Evolutionary conservation across 2,329 filamentous ascomycete species (phyloP), one percentile per base, ranked within the genome.

Genomic region (Calonectria henricotiae): DNA sequence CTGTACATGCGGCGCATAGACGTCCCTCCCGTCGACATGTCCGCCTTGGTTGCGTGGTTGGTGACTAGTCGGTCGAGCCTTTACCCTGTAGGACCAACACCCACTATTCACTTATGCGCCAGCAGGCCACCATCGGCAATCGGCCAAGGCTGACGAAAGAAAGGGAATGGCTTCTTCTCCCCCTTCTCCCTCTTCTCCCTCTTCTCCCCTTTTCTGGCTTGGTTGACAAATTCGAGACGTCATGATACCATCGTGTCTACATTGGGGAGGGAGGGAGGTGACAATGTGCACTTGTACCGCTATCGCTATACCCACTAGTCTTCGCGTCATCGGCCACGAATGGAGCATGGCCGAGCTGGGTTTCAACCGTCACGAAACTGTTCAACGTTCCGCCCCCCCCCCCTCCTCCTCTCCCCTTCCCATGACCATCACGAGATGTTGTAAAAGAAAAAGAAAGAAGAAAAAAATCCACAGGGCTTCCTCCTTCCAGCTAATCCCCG

Each of bases 211-310:
- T 39, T 20, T 20, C 20, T 20, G 20, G 23, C 49, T 49, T 27
- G 23, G 43, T 51, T 49, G 51, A 66, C 64, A 66, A 64, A 64
- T 61, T 25, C 23, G n/a, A n/a, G 3, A 12, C 54, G 25, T 51
- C 43, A 49, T 35, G 64, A 32, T 37, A 23, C 37, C 32, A 27
- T 15, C 20, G 37, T 20, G 20, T 20, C 20, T 20, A 30, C 23
- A 49, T 17, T 6, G 35, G 35, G 35, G 9, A 8, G 35, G 46
- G 25, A 15, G 46, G 7, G 30, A 30, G 27, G 15, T 25, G 13
- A 51, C 27, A 30, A 7, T 23, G 27, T 11, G 49, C 49, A 5
- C 37, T 61, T 32, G 37, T 32, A 44, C 55, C 23, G 15, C 13
- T 32, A 37, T 37, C 23, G 15, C 13, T 32, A 37, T 37, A 44